Base-by-base conservation (phyloP, 2,329 filamentous ascomycete genomes). In the Claviceps paspali region DNA sequence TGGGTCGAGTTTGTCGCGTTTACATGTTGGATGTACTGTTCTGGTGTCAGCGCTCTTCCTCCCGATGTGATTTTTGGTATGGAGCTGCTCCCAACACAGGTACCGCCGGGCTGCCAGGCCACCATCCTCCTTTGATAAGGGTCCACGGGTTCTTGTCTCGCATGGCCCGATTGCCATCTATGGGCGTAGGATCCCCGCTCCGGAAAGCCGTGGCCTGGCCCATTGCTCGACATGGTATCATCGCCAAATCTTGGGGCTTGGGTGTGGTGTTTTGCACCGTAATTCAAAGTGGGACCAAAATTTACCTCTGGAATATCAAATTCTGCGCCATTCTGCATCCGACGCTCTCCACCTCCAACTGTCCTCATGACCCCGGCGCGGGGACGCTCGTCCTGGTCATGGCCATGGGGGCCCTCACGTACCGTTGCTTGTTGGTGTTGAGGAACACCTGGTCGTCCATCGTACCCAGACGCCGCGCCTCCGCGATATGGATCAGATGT, bases 21-120 rank as follows among this genome's bases (percentile, higher is more conserved):
- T 43, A 84, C 76, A 47, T 88, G 79, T 48, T 85, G 76, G 5
- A 94, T 84, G 59, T 80, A 93, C 48, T 92, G 76, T 53, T 94
- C 84, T 0, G 85, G 69, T 4, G 79, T 82, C 10, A 93, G 52
- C 7, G 61, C 66, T n/a, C 67, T 65, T 30, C 15, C 10, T 36
- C 35, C 40, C 21, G 38, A 30, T 23, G 6, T 11, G n/a, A 19
- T 19, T 40, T 10, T 19, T 11, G 35, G 26, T 19, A 18, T 23
- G 11, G 63, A 55, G 15, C 43, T 63, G 8, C 64, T 64, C 10
- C 63, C 61, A 26, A 63, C 57, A 26, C 67, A 60, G 2, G 64
- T 62, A 51, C 73, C 73, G 26, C 71, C 77, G 5, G 87, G 85
- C 46, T 86, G 80, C 87, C 87, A 95, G 4, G 79, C 65, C 44